phyloP scores from a whole-genome alignment of 2,329 filamentous ascomycete genomes.

The Beauveria pseudobassiana region DNA sequence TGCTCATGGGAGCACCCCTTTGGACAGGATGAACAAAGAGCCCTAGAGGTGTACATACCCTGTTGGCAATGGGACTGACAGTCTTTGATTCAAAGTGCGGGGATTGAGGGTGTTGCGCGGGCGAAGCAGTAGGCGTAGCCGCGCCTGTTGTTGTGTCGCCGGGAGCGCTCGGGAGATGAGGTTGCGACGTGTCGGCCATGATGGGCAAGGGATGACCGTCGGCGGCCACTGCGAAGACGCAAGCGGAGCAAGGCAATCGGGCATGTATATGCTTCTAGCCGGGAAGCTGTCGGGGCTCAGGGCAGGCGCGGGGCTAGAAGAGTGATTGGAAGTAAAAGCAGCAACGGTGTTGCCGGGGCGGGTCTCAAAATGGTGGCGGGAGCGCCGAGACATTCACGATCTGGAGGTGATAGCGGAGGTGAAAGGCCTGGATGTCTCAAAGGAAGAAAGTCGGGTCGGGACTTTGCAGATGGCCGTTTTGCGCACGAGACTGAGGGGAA shows the following conservation, averaged over 20 bases:
- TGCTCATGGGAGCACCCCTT: constrained; percentile 1
- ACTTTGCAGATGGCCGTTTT: background rate
- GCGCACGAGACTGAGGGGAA: background rate
- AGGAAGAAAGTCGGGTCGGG: background rate
- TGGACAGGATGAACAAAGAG: constrained; percentile 14
- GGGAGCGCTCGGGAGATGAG: background rate
- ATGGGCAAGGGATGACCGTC: background rate
- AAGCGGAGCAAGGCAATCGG: background rate
- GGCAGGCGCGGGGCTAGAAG: background rate
- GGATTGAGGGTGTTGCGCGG: background rate
- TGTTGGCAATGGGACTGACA: constrained; percentile 13
- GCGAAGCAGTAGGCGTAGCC: background rate
- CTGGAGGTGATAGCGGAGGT: background rate
- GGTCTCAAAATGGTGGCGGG: constrained; percentile 3
- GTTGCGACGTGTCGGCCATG: background rate
- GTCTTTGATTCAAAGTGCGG: background rate
- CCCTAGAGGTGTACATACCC: constrained; percentile 16
- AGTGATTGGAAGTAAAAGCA: background rate
- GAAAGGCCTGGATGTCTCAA: constrained; percentile 5
- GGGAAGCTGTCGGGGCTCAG: background rate
- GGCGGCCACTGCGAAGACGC: background rate
- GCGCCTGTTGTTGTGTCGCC: background rate
- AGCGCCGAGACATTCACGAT: constrained; percentile 10
- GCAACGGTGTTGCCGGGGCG: background rate
- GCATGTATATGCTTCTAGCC: background rate